Evolutionary conservation across 768 basidiomycete genomes (phyloP).

Genomic region (Mrakia frigida): DNA sequence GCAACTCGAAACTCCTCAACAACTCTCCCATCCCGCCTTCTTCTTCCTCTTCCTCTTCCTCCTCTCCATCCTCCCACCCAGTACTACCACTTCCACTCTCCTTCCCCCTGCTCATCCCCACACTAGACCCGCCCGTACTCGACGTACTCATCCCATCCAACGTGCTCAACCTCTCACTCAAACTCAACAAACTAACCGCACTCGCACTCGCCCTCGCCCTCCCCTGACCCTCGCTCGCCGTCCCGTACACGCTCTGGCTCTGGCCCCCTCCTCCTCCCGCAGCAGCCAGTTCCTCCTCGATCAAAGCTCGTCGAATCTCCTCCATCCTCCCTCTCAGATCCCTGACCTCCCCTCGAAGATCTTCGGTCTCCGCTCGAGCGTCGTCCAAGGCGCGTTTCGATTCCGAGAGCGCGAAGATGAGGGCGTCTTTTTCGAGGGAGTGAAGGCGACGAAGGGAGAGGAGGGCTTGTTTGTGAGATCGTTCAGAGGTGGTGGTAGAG

Average conservation of each 20-base stretch:
- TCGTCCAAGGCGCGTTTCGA: background rate
- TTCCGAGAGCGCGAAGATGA: slow-evolving; percentile 19
- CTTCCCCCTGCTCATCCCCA: background rate
- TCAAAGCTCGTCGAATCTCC: background rate
- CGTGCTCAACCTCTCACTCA: background rate
- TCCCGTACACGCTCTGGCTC: too few species aligned
- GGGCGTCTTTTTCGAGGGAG: slow-evolving; percentile 7
- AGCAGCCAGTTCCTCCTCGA: background rate
- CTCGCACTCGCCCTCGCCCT: background rate
- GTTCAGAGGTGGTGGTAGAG: background rate
- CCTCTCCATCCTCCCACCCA: background rate
- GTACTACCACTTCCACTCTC: background rate
- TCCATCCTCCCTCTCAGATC: background rate
- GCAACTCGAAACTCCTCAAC: background rate
- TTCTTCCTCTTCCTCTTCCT: background rate
- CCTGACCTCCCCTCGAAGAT: background rate
- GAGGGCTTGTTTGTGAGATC: background rate
- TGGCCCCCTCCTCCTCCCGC: too few species aligned
- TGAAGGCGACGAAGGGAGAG: background rate
- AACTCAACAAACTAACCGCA: background rate
- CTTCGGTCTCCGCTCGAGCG: background rate
- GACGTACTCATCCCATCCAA: background rate
- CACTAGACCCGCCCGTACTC: background rate
- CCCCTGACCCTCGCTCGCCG: background rate
- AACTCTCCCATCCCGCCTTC: background rate